phyloP scores from a whole-genome alignment of 257 asterid genomes.

The Solanum rostratum region DNA sequence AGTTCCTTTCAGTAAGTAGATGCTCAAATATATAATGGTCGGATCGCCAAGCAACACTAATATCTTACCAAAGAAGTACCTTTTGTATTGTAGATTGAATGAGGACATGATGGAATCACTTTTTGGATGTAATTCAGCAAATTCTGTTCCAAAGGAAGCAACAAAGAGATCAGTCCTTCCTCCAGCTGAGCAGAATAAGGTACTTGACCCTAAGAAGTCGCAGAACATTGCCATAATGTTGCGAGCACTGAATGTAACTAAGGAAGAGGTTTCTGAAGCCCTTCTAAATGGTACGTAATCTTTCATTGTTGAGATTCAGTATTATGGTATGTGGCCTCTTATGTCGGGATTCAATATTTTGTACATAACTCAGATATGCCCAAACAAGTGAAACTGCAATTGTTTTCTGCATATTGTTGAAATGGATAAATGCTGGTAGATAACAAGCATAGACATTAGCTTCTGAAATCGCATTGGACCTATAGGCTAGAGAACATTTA shows the following conservation, averaged over 20 bases:
- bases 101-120: constrained; percentile 97
- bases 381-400: background rate
- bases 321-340: constrained; percentile 45
- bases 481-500: background rate
- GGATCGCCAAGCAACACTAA: background rate
- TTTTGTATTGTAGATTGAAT: constrained; percentile 44
- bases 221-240: constrained; percentile 88
- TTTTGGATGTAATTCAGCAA: constrained; percentile 61
- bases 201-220: constrained; percentile 92
- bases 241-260: constrained; percentile 88
- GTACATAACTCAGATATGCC: background rate
- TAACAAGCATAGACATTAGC: background rate
- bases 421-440: background rate
- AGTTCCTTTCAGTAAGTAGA: constrained; percentile 91
- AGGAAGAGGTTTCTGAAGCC: constrained; percentile 86
- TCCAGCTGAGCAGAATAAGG: constrained; percentile 52
- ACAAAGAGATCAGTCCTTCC: constrained; percentile 34
- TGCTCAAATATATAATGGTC: background rate
- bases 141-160: constrained; percentile 51
- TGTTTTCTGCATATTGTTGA: background rate
- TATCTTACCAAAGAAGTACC: background rate
- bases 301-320: background rate
- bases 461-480: background rate
- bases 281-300: constrained; percentile 66
- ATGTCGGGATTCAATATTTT: background rate